Evolutionary conservation across 2,329 filamentous ascomycete species (phyloP).

Genomic region (Tolypocladium paradoxum): DNA sequence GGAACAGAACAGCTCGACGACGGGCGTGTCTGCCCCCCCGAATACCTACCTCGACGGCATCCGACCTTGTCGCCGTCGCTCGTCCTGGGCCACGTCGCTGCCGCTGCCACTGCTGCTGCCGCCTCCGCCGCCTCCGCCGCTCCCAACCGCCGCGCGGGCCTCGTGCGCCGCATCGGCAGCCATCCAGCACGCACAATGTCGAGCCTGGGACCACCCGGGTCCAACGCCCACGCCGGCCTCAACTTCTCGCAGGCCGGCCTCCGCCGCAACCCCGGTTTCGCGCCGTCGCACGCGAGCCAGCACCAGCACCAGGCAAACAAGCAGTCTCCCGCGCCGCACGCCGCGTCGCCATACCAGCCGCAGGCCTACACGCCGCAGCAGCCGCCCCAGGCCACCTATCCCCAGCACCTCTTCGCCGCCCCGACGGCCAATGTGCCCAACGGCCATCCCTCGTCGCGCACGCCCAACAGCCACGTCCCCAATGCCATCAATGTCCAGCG

Average conservation of each 20-base stretch:
- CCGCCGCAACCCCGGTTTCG: slow-evolving; percentile 33
- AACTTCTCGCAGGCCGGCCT: slow-evolving; percentile 40
- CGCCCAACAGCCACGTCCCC: slow-evolving; percentile 34
- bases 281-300: slow-evolving; percentile 36
- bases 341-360: slow-evolving; percentile 43
- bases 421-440: slow-evolving; percentile 35
- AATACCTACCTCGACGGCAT: not conserved
- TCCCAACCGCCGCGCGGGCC: not conserved
- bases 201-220: slow-evolving; percentile 36
- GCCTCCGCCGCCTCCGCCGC: not conserved
- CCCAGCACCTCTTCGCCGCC: slow-evolving; percentile 42
- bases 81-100: not conserved
- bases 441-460: slow-evolving; percentile 28
- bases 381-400: slow-evolving; percentile 33
- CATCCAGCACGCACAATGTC: slow-evolving; percentile 26
- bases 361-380: slow-evolving; percentile 44
- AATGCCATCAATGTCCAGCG: slow-evolving; percentile 35
- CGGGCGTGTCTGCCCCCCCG: not conserved
- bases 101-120: too few relatives aligned
- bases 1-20: not conserved
- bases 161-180: not conserved
- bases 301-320: slow-evolving; percentile 43
- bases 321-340: slow-evolving; percentile 42
- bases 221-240: slow-evolving; percentile 42
- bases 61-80: not conserved